Percentiles rank a stretch among this genome's conserved stretches.
These are phyloP conservation scores for Fraxinus platypoda DNA, from an alignment of 305 asterid genomes.

Conservation along the genomic window DNA sequence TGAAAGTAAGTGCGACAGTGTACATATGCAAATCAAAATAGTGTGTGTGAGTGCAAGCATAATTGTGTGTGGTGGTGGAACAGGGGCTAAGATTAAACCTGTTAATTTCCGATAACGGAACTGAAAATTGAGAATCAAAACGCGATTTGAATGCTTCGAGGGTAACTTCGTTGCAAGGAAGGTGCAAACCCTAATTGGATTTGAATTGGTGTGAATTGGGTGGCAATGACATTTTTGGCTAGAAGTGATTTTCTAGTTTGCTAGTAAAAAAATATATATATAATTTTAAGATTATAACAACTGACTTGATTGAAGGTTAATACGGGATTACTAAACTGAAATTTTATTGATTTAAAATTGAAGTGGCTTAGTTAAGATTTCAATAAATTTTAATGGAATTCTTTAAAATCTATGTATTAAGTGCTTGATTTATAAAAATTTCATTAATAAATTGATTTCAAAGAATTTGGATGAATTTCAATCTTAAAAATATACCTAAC, in stretches of 20 bases:
- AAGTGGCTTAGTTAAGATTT: no score
- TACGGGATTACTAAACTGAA: no score
- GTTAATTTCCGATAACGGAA: constrained; percentile 5
- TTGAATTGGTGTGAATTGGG: neutral
- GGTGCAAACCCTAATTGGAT: constrained; percentile 1
- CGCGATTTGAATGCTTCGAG: neutral
- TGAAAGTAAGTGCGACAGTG: neutral
- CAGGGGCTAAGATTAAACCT: constrained; percentile 22
- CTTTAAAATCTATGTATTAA: no score
- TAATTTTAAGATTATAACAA: no score
- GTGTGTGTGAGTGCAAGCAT: neutral
- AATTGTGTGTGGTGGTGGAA: neutral
- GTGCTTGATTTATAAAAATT: no score
- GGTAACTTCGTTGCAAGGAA: neutral
- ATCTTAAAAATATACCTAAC: no score
- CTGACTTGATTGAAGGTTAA: no score
- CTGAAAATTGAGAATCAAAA: neutral
- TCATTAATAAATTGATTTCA: no score
- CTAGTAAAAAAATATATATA: no score
- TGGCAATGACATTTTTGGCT: neutral
- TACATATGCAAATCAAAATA: neutral
- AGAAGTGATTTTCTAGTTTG: neutral
- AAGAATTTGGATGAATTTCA: no score
- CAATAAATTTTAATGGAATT: no score
- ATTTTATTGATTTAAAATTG: no score